These are phyloP conservation scores for Rhodotorula sp. DNA, from an alignment of 1,284 basidiomycete genomes.

Conservation along the genomic window DNA sequence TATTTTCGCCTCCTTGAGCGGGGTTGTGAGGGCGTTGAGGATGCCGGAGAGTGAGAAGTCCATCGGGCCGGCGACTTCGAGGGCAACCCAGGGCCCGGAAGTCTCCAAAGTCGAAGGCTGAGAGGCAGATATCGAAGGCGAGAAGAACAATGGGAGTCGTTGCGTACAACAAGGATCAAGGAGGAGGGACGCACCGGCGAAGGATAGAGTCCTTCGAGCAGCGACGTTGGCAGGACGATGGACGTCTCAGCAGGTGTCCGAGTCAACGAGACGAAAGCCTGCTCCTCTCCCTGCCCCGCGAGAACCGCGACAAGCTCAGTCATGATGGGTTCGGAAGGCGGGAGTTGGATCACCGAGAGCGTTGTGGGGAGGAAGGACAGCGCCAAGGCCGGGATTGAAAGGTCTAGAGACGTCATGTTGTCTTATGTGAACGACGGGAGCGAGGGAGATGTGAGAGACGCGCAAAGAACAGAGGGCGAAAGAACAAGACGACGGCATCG, in stretches of 20 bases:
- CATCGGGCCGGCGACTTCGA: constrained; percentile 35
- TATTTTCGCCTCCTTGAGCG: constrained; percentile 33
- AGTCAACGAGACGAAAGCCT: constrained; percentile 19
- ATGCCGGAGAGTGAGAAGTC: constrained; percentile 40
- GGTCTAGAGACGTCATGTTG: constrained; percentile 20
- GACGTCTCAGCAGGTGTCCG: constrained; percentile 19
- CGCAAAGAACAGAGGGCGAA: background rate
- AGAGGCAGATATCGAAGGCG: background rate
- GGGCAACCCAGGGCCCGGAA: constrained; percentile 7
- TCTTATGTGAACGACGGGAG: background rate
- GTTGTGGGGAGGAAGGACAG: constrained; percentile 16
- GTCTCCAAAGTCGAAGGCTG: background rate
- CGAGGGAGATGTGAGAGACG: background rate
- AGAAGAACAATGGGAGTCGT: too few species aligned
- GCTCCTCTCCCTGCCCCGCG: background rate
- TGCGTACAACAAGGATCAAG: too few species aligned
- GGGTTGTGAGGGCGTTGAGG: constrained; percentile 26
- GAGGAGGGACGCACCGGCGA: background rate
- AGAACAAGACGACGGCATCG: background rate
- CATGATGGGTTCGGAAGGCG: background rate
- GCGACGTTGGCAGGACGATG: constrained; percentile 12
- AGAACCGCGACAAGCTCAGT: background rate
- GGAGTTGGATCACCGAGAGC: constrained; percentile 21
- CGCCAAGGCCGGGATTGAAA: constrained; percentile 14
- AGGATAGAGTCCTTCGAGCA: background rate